phyloP scores from a whole-genome alignment of 208 protist genomes.

The Acanthamoeba lenticulata region DNA sequence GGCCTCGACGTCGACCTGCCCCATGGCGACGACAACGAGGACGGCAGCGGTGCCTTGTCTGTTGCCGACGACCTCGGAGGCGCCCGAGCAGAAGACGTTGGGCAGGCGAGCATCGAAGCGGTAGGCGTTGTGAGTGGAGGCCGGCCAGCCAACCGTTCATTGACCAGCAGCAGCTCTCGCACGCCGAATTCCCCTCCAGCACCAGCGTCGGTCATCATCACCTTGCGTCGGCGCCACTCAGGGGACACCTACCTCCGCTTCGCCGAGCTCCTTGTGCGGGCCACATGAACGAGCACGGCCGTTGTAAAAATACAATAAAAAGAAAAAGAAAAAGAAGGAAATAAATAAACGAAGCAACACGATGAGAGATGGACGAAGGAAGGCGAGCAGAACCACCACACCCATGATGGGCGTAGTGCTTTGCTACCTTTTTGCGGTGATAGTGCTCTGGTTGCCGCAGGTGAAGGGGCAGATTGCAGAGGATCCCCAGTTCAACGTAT shows the following conservation, averaged over 20 bases:
- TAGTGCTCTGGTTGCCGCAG: not conserved
- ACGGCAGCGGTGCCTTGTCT: not conserved
- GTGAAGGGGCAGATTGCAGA: not conserved
- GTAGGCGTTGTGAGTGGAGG: too few species aligned
- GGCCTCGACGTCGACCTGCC: slow-evolving; percentile 14
- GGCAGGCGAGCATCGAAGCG: too few species aligned
- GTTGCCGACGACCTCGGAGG: too few species aligned
- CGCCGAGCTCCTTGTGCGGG: not conserved
- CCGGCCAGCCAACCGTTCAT: too few species aligned
- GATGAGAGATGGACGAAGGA: not conserved
- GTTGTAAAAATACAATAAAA: not conserved
- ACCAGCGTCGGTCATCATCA: not conserved
- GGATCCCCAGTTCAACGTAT: slow-evolving; percentile 58
- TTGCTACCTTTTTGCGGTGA: not conserved
- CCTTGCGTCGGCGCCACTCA: not conserved
- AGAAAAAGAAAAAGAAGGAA: not conserved
- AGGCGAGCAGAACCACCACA: not conserved
- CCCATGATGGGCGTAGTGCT: not conserved
- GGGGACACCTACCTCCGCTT: not conserved
- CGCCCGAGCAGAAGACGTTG: not conserved
- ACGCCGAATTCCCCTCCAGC: too few species aligned
- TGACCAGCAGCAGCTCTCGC: too few species aligned
- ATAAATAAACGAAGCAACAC: not conserved
- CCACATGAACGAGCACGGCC: too few species aligned
- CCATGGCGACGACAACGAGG: not conserved